Percentiles rank a stretch among this genome's conserved stretches.
phyloP scores from a whole-genome alignment of 1,284 basidiomycete genomes.

The Cutaneotrichosporon sp. region DNA sequence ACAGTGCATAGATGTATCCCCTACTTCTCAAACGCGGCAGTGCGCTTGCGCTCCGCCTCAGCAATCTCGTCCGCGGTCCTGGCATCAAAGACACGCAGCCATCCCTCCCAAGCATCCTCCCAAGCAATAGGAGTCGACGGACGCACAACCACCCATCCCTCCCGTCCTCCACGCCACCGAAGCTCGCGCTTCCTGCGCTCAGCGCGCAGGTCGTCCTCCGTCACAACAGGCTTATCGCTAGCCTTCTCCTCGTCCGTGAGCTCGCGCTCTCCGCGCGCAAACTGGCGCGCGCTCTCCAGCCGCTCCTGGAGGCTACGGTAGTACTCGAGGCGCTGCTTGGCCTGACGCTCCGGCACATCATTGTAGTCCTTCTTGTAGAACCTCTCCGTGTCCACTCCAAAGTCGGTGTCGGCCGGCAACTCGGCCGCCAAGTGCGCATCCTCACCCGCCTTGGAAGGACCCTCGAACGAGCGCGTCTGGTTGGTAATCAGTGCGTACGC shows the following conservation, averaged over 20 bases:
- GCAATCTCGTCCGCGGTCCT: conserved; percentile 7
- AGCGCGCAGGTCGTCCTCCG: conserved; percentile 78
- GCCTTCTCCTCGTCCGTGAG: conserved; percentile 75
- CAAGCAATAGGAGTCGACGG: conserved; percentile 66
- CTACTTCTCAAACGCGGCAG: conserved; percentile 5
- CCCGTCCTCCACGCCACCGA: conserved; percentile 72
- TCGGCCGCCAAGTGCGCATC: conserved; percentile 14
- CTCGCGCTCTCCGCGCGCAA: conserved; percentile 74
- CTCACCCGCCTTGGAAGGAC: conserved; percentile 22
- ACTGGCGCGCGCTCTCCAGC: conserved; percentile 71
- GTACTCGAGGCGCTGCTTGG: conserved; percentile 70
- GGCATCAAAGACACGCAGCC: conserved; percentile 63
- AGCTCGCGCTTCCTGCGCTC: conserved; percentile 83
- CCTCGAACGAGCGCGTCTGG: conserved; percentile 64
- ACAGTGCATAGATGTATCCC: conserved; percentile 6
- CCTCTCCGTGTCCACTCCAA: conserved; percentile 66
- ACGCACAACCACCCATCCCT: conserved; percentile 73
- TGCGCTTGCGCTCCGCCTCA: conserved; percentile 4
- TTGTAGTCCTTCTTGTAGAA: conserved; percentile 68
- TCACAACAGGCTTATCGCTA: conserved; percentile 70
- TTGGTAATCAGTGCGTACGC: conserved; percentile 72
- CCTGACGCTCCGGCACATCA: conserved; percentile 63
- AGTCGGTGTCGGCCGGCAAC: conserved; percentile 59
- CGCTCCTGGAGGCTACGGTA: conserved; percentile 70
- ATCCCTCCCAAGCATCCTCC: conserved; percentile 70